A percentile compares a stretch with the other conserved stretches of the same genome.
These are phyloP conservation scores for Termitomyces sp. DNA, from an alignment of 768 basidiomycete genomes.

Conservation along the genomic window DNA sequence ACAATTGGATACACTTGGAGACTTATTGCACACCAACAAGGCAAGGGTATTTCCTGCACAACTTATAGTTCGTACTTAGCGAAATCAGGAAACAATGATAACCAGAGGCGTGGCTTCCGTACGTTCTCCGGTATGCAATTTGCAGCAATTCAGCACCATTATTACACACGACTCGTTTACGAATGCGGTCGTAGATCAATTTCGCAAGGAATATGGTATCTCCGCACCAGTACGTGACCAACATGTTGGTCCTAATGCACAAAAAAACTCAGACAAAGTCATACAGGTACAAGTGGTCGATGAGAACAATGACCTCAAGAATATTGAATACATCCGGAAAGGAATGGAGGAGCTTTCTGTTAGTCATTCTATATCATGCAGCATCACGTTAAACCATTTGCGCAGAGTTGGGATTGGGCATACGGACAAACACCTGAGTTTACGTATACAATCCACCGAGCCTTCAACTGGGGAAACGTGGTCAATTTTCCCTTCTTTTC, in stretches of 20 bases:
- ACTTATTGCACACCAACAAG: constrained; percentile 61
- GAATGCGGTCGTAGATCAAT: constrained; percentile 61
- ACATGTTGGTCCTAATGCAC: background rate
- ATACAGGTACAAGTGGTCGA: constrained; percentile 35
- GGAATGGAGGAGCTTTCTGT: constrained; percentile 76
- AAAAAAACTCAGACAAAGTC: background rate
- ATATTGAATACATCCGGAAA: constrained; percentile 53
- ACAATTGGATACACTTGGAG: constrained; percentile 61
- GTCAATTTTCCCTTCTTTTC: constrained; percentile 23
- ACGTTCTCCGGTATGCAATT: constrained; percentile 87
- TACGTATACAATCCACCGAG: constrained; percentile 44
- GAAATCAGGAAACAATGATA: constrained; percentile 61
- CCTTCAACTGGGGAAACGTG: constrained; percentile 48
- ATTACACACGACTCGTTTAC: constrained; percentile 70
- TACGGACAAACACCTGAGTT: constrained; percentile 96
- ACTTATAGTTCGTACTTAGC: background rate
- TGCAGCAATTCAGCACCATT: constrained; percentile 44
- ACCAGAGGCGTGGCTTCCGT: constrained; percentile 89
- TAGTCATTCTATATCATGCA: constrained; percentile 13
- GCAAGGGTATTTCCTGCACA: constrained; percentile 28
- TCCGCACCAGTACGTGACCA: constrained; percentile 20
- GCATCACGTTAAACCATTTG: background rate
- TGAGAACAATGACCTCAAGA: constrained; percentile 36
- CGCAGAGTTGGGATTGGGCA: constrained; percentile 87
- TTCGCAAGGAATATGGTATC: constrained; percentile 50